phyloP scores from a whole-genome alignment of 1,284 basidiomycete genomes.

The Melanopsichium pennsylvanicum region DNA sequence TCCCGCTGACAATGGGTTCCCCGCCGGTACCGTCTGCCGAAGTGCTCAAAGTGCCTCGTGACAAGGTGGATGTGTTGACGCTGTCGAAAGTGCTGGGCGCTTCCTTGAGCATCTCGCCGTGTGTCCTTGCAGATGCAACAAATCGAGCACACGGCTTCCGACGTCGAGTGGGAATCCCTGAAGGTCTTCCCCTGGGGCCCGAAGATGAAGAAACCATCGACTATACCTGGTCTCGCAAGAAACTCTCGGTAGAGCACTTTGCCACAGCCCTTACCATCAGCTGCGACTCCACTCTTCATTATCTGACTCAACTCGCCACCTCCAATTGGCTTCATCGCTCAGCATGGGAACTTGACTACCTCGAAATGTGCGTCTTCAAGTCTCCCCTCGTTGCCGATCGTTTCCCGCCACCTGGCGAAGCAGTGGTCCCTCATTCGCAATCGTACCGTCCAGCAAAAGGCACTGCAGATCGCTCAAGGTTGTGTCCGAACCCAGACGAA shows the following conservation, averaged over 20 bases:
- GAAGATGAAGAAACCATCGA: slow-evolving; percentile 54
- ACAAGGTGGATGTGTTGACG: slow-evolving; percentile 25
- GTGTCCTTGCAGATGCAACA: slow-evolving; percentile 51
- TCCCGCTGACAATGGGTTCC: slow-evolving; percentile 28
- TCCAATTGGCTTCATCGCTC: slow-evolving; percentile 46
- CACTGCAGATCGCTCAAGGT: slow-evolving; percentile 28
- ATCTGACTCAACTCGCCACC: slow-evolving; percentile 42
- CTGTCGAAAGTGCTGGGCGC: slow-evolving; percentile 32
- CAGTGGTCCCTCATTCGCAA: slow-evolving; percentile 32
- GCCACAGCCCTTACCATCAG: slow-evolving; percentile 50
- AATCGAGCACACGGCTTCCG: slow-evolving; percentile 48
- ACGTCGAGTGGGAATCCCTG: slow-evolving; percentile 54
- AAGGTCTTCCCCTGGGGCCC: slow-evolving; percentile 48
- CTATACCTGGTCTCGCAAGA: slow-evolving; percentile 58
- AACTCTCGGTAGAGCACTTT: slow-evolving; percentile 48
- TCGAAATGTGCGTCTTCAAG: slow-evolving; percentile 61
- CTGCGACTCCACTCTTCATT: slow-evolving; percentile 45
- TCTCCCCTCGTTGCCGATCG: slow-evolving; percentile 48
- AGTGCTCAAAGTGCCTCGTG: slow-evolving; percentile 25
- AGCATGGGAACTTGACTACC: slow-evolving; percentile 64
- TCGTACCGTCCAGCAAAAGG: slow-evolving; percentile 39
- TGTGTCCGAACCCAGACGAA: slow-evolving; percentile 55
- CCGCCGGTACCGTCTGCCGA: slow-evolving; percentile 19
- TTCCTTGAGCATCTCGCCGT: slow-evolving; percentile 41
- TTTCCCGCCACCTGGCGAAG: slow-evolving; percentile 56